These are phyloP conservation scores for Staphylotrichum longicolle DNA, from an alignment of 495 filamentous ascomycete genomes.

Conservation along the genomic window DNA sequence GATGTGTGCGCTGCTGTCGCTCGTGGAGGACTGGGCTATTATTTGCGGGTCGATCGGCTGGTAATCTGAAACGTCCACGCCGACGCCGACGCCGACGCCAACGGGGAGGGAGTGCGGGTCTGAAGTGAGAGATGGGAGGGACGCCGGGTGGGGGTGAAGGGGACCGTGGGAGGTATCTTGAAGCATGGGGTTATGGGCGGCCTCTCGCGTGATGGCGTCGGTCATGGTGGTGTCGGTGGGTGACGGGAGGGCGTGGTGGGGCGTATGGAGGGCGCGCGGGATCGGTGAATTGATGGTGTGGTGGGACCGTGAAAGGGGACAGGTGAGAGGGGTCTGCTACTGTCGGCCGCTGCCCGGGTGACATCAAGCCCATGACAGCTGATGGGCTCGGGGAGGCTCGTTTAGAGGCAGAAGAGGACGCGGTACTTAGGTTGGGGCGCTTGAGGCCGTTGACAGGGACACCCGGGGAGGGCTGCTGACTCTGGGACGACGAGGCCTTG, in stretches of 20 bases:
- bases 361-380: slow-evolving; percentile 9
- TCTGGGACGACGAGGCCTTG: slow-evolving; percentile 45
- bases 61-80: slow-evolving; percentile 24
- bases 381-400: slow-evolving; percentile 32
- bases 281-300: slow-evolving; percentile 37
- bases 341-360: slow-evolving; percentile 12
- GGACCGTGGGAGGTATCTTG: slow-evolving; percentile 28
- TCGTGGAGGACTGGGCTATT: slow-evolving; percentile 39
- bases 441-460: slow-evolving; percentile 27
- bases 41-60: slow-evolving; percentile 54
- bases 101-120: slow-evolving; percentile 11
- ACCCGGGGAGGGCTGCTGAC: slow-evolving; percentile 18
- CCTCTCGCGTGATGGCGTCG: slow-evolving; percentile 12
- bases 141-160: slow-evolving; percentile 27
- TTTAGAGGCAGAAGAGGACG: slow-evolving; percentile 28
- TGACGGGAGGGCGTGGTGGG: slow-evolving; percentile 22
- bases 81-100: no score
- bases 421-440: slow-evolving; percentile 24
- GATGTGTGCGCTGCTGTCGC: slow-evolving; percentile 18
- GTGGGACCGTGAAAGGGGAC: slow-evolving; percentile 27
- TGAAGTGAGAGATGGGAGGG: slow-evolving; percentile 24
- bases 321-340: slow-evolving; percentile 31
- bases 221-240: slow-evolving; percentile 17
- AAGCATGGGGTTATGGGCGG: slow-evolving; percentile 32
- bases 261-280: slow-evolving; percentile 31